Evolutionary conservation across 108 stramenopile genomes (phyloP), one percentile per base, ranked within the genome.

Genomic region (Nannochloropsis gaditana): DNA sequence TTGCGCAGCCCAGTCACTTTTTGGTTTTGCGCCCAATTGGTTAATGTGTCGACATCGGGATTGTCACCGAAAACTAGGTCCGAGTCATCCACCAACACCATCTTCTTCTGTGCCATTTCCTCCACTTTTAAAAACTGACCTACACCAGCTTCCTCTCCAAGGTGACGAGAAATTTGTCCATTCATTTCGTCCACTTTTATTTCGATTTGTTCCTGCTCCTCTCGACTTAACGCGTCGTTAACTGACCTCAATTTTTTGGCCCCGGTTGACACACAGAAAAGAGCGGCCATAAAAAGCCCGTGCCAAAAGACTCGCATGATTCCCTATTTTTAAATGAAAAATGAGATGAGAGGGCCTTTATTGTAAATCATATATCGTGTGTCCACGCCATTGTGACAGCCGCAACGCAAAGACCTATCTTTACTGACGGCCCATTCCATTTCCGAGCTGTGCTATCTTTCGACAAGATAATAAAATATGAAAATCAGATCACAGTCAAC

Each of bases 11-110:
- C 59, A 6, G n/a, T n/a, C 8, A n/a, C 59, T n/a, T 73, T 73
- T 4, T 73, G 15, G n/a, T 73, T 73, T 4, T 73, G 19, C 15
- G 59, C 59, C 59, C 59, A 73, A n/a, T 73, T 73, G 3, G 59
- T 73, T 2, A 73, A n/a, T 15, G 59, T 73, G 19, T 15, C 19
- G 59, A n/a, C 59, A n/a, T 73, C n/a, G 59, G 59, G 59, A n/a
- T 73, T n/a, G 19, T 73, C n/a, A n/a, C 59, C 59, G n/a, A 73
- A 73, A 4, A 73, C 59, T 3, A 73, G 59, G 19, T 73, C 59
- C 19, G 59, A 73, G 59, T 73, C 59, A n/a, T 73, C 59, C 59
- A 73, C 59, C 59, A 73, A 73, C 15, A 73, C n/a, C 8, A 73
- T n/a, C 8, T 73, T 73, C 2, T 73, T n/a, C 15, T 73, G 4